Conservation (phyloP, 2,329 filamentous ascomycete species). For the Fonsecaea erecta region DNA sequence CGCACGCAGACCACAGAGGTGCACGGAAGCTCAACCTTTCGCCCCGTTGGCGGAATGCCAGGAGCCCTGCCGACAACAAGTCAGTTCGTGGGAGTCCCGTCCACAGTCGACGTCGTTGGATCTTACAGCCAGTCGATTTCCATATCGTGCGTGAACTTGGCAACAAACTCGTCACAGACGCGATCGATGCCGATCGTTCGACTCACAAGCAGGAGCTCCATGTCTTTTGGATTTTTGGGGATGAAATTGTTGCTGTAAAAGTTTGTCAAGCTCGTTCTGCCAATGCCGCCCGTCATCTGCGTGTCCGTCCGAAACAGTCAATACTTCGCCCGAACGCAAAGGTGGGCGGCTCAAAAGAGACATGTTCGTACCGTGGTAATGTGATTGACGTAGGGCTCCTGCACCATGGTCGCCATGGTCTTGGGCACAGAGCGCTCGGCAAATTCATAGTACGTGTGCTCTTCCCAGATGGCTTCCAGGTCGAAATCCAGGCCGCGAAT, state of each 20-base stretch:
- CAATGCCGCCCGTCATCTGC: constrained; percentile 69
- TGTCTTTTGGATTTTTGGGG: constrained; percentile 71
- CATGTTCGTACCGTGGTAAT: constrained; percentile 62
- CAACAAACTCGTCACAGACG: constrained; percentile 72
- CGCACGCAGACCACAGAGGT: constrained; percentile 69
- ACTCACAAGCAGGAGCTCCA: constrained; percentile 69
- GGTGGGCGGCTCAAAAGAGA: not conserved
- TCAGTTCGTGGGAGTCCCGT: not conserved
- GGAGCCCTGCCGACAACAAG: constrained; percentile 52
- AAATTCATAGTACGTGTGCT: constrained; percentile 76
- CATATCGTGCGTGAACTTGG: constrained; percentile 65
- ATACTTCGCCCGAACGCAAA: not conserved
- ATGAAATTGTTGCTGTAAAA: constrained; percentile 79
- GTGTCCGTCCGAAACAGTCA: constrained; percentile 37
- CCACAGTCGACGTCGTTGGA: constrained; percentile 29
- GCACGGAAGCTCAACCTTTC: constrained; percentile 63
- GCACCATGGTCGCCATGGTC: constrained; percentile 82
- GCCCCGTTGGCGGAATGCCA: constrained; percentile 63
- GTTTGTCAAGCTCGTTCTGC: constrained; percentile 62
- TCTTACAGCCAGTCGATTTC: constrained; percentile 72
- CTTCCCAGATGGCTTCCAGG: constrained; percentile 77
- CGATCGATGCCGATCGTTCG: constrained; percentile 73
- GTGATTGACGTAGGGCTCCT: constrained; percentile 79
- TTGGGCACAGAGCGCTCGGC: constrained; percentile 68
- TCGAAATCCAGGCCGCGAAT: constrained; percentile 71